Evolutionary conservation across 768 basidiomycete species (phyloP), one percentile per base, ranked within the genome.

Genomic region (Hygrocybe coccinea): DNA sequence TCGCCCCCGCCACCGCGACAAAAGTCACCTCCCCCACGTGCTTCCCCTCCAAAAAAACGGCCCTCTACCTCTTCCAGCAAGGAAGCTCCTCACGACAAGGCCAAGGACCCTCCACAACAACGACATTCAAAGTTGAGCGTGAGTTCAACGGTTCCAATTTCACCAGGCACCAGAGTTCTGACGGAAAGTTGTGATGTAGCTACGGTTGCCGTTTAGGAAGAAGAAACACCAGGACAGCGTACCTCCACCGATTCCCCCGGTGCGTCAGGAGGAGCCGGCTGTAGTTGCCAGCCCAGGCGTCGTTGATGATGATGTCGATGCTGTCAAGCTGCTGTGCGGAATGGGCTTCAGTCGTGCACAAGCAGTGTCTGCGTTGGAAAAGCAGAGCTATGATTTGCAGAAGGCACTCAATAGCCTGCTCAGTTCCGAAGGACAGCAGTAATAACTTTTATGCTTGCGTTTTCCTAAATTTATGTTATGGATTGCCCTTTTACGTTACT

Each of bases 261-360:
- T 68, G 41, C 74, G 65, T 54, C 69, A 69, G 25, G 80, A 82
- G 57, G 78, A 81, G 59, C 67, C 72, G 1, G 58, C 66, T 29
- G 65, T 76, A 37, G 68, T 64, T 3, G 58, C 61, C 9, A 79
- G 84, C 2, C 82, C 86, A 1, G 79, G 79, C 11, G 74, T 76
- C 11, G n/a, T n/a, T n/a, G 85, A 84, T 25, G 88, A 88, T 59
- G 89, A 93, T 56, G 83, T 85, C 11, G 84, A 85, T 58, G 74
- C 85, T 1, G 87, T 94, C 19, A 89, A 85, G 64, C 85, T 88
- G 65, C 74, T 98, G 38, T 84, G 84, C 46, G 80, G 79, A 17
- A 97, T 97, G 94, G 95, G 95, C 22, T 97, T 98, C 76, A 85
- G 80, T 58, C 81, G 95, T 39, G 69, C 75, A 14, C 85, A 94